phyloP scores from a whole-genome alignment of 768 basidiomycete genomes.

The Floccularia luteovirens region DNA sequence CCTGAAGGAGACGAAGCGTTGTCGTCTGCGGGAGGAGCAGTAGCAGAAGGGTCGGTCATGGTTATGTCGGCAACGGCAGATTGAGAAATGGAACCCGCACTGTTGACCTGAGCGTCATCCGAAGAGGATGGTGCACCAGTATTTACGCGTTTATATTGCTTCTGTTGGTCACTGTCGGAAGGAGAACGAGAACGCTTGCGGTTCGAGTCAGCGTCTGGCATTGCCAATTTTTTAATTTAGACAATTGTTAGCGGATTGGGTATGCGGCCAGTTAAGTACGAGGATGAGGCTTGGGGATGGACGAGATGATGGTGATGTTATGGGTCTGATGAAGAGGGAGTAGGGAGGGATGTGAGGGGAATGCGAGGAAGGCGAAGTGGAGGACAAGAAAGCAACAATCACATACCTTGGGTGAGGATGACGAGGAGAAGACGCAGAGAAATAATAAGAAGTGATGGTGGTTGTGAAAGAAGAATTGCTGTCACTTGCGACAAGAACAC shows the following conservation, averaged over 20 bases:
- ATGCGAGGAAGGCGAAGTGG: constrained; percentile 43
- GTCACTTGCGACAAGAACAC: constrained; percentile 6
- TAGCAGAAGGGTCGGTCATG: constrained; percentile 53
- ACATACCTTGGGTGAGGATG: constrained; percentile 18
- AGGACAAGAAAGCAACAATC: constrained; percentile 9
- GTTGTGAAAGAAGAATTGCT: constrained; percentile 8
- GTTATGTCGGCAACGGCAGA: constrained; percentile 49
- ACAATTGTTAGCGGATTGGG: constrained; percentile 20
- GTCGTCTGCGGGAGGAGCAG: constrained; percentile 38
- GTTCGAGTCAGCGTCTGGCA: constrained; percentile 81
- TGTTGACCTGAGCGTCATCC: constrained; percentile 53
- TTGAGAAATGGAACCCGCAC: constrained; percentile 35
- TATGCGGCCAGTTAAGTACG: constrained; percentile 33
- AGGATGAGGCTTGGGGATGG: constrained; percentile 31
- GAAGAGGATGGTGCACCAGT: constrained; percentile 58
- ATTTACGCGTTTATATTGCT: constrained; percentile 78
- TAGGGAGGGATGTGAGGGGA: constrained; percentile 51
- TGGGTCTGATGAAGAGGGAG: constrained; percentile 46
- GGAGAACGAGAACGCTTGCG: constrained; percentile 86
- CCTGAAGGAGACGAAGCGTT: constrained; percentile 53
- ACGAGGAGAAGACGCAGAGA: constrained; percentile 1
- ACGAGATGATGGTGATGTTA: constrained; percentile 23
- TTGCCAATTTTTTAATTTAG: constrained; percentile 58
- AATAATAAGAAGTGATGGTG: constrained; percentile 1
- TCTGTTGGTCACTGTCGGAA: constrained; percentile 73